Evolutionary conservation across 2,329 filamentous ascomycete genomes (phyloP), one percentile per base, ranked within the genome.

Genomic region (Aspergillus quadrilineatus): DNA sequence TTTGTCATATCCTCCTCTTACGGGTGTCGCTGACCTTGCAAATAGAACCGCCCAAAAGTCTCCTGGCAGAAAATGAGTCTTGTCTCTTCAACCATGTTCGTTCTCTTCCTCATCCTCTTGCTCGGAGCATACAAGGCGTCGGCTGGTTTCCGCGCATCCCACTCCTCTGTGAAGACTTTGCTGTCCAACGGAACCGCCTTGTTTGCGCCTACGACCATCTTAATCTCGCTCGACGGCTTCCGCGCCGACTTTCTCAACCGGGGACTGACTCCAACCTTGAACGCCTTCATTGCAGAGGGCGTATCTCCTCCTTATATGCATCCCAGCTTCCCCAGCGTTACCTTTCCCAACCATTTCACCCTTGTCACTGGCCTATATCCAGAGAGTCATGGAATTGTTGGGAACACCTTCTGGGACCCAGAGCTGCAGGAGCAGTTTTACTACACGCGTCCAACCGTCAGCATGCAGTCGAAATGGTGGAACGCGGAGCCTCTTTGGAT

Each of bases 291-390:
- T 60, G 83, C 85, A 58, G 85, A 91, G 62, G 94, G 94, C 30
- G 86, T 97, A 9, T 96, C 92, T 5, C 93, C 94, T 2, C 82
- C 86, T 62, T 97, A 93, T 75, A 97, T 99, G 92, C 82, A 85
- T 6, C 94, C 94, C 0, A 95, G 91, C 39, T 99, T 99, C 63
- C 94, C 94, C 0, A 96, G 90, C 22, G 90, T 99, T 45, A 99
- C 94, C 0, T 99, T 99, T 66, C 94, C 94, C 10, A 93, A 97
- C 66, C 94, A 97, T 73, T 97, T 93, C 73, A 97, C 93, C 0
- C 79, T 97, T 37, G 90, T 91, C 0, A 97, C 94, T 0, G 94
- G 94, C 0, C 76, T 97, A 28, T 92, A 97, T 65, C 94, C 94
- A 0, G 93, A 97, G 74, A 88, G 87, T 56, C 94, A 99, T 69